A percentile compares a stretch with the other conserved stretches of the same genome.
These are phyloP conservation scores for Fusarium sp. DNA, from an alignment of 2,329 filamentous ascomycete species.

Conservation along the genomic window DNA sequence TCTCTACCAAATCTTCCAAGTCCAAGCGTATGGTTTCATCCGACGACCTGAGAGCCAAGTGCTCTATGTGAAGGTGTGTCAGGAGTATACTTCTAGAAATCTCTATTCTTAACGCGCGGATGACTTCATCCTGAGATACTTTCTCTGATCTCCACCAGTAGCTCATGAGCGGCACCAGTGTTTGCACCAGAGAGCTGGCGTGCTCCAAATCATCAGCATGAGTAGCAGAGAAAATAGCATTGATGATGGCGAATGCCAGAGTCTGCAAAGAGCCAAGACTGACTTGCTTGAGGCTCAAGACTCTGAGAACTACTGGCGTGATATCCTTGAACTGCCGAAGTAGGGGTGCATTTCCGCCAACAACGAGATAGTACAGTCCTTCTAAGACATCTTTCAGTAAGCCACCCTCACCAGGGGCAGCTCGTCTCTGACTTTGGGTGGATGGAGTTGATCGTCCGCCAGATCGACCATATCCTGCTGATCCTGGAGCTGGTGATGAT, in stretches of 20 bases:
- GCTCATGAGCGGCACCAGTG: conserved; percentile 75
- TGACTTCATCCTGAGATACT: conserved; percentile 66
- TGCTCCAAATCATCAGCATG: conserved; percentile 75
- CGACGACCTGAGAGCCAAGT: conserved; percentile 58
- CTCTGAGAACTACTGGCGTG: conserved; percentile 64
- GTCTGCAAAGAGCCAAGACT: conserved; percentile 73
- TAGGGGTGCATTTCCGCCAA: conserved; percentile 74
- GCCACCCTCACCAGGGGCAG: conserved; percentile 45
- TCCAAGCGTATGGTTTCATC: conserved; percentile 53
- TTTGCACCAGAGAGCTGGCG: conserved; percentile 66
- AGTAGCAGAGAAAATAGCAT: conserved; percentile 72
- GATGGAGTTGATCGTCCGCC: conserved; percentile 44
- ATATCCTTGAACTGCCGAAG: conserved; percentile 65
- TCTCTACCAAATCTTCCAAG: conserved; percentile 74
- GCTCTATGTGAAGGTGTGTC: conserved; percentile 71
- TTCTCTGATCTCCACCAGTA: conserved; percentile 82
- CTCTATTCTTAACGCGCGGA: conserved; percentile 76
- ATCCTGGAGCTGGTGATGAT: conserved; percentile 58
- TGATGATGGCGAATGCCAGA: conserved; percentile 79
- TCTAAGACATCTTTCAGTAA: conserved; percentile 59
- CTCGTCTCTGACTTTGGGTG: conserved; percentile 45
- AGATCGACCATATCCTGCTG: conserved; percentile 42
- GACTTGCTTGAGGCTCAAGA: conserved; percentile 68
- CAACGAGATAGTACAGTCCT: conserved; percentile 72
- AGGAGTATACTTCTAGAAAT: conserved; percentile 78